Percentiles rank a stretch among this genome's conserved stretches.
These are phyloP conservation scores for Pycnococcus provasolii DNA, from an alignment of 139 green algal species.

Conservation along the genomic window DNA sequence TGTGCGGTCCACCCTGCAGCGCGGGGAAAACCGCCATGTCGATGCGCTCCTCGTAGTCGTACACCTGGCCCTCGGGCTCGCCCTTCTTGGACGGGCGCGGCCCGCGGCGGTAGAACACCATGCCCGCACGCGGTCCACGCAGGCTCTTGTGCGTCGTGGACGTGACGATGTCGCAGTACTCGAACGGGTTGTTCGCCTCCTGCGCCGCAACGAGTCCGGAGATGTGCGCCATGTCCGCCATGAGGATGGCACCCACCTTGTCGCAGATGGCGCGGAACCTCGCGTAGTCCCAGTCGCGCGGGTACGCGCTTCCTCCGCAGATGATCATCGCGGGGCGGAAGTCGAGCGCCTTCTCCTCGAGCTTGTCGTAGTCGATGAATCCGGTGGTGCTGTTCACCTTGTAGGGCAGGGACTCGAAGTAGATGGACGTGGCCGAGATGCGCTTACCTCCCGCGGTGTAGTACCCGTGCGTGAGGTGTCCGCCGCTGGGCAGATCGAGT, in stretches of 20 bases:
- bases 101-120: slow-evolving; percentile 72
- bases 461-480: slow-evolving; percentile 84
- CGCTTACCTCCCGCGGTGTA: slow-evolving; percentile 76
- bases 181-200: slow-evolving; percentile 51
- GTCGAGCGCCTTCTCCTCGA: slow-evolving; percentile 73
- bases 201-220: slow-evolving; percentile 58
- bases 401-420: slow-evolving; percentile 56
- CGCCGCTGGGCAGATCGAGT: slow-evolving; percentile 67
- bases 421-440: slow-evolving; percentile 76
- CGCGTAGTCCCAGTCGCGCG: slow-evolving; percentile 72
- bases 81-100: slow-evolving; percentile 23
- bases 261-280: slow-evolving; percentile 58
- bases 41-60: slow-evolving; percentile 73
- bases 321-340: slow-evolving; percentile 77
- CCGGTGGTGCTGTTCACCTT: slow-evolving; percentile 77
- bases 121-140: slow-evolving; percentile 62
- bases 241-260: slow-evolving; percentile 58
- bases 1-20: slow-evolving; percentile 76
- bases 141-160: slow-evolving; percentile 84
- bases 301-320: slow-evolving; percentile 65
- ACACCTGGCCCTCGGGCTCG: slow-evolving; percentile 44
- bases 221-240: slow-evolving; percentile 82
- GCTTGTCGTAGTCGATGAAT: slow-evolving; percentile 67
- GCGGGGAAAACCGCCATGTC: slow-evolving; percentile 77
- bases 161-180: slow-evolving; percentile 74